phyloP scores from a whole-genome alignment of 768 basidiomycete species.

The Lactarius hatsudake region DNA sequence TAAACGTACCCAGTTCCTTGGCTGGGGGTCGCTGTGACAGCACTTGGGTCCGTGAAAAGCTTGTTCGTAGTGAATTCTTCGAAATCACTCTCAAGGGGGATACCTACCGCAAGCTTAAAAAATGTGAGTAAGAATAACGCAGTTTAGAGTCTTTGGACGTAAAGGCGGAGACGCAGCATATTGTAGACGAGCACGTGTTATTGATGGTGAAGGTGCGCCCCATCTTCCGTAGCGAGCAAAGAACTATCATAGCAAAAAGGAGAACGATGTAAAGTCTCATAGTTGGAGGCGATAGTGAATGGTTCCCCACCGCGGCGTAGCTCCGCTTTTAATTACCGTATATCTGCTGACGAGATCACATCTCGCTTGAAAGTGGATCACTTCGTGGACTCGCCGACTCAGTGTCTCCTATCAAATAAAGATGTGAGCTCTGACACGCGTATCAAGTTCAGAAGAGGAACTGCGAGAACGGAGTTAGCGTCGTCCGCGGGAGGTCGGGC shows the following conservation, averaged over 20 bases:
- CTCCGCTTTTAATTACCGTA: not conserved
- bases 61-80: not conserved
- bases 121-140: not conserved
- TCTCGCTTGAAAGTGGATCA: too few relatives aligned
- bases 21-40: conserved; percentile 32
- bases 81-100: not conserved
- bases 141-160: not conserved
- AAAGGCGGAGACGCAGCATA: conserved; percentile 35
- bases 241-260: not conserved
- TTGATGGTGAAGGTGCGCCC: conserved; percentile 40
- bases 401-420: too few relatives aligned
- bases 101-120: conserved; percentile 33
- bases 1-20: conserved; percentile 33
- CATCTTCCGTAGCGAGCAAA: not conserved
- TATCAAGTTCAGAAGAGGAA: too few relatives aligned
- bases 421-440: too few relatives aligned
- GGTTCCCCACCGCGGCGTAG: not conserved
- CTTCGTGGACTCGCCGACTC: too few relatives aligned
- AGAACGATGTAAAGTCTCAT: not conserved
- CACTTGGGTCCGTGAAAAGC: conserved; percentile 37
- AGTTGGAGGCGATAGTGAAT: not conserved
- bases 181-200: conserved; percentile 43
- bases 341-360: not conserved
- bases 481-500: too few relatives aligned
- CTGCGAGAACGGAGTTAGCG: too few relatives aligned